Evolutionary conservation across 2,329 filamentous ascomycete genomes (phyloP).

Genomic region (Neofusicoccum sp.): DNA sequence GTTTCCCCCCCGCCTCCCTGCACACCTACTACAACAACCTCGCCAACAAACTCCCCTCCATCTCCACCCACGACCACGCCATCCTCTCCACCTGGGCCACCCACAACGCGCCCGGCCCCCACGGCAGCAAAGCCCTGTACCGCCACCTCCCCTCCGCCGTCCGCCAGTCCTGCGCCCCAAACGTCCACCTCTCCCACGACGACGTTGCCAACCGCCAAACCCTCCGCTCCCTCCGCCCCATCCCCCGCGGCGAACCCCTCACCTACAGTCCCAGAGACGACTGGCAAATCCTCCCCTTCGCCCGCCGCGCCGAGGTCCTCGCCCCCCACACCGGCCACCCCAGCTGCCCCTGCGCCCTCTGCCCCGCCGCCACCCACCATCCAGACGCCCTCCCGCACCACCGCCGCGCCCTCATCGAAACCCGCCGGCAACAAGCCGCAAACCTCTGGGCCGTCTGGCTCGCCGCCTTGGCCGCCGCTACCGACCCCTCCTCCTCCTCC

Average conservation of each 20-base stretch:
- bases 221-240: neutral
- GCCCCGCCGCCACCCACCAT: no score
- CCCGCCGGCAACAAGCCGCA: no score
- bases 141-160: neutral
- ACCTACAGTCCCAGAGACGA: neutral
- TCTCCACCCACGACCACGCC: neutral
- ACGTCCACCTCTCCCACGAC: neutral
- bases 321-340: no score
- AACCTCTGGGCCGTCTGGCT: no score
- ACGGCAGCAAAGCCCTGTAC: neutral
- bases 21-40: neutral
- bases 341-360: no score
- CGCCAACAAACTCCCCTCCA: no score
- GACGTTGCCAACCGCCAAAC: neutral
- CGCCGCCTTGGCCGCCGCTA: no score
- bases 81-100: neutral
- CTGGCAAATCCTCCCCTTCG: neutral
- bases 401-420: no score
- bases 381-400: no score
- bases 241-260: neutral
- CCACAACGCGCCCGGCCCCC: neutral
- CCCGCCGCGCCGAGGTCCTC: neutral
- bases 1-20: neutral
- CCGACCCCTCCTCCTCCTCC: no score
- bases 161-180: neutral